Evolutionary conservation across 2,329 filamentous ascomycete species (phyloP).

Genomic region (Aspergillus viridinutans): DNA sequence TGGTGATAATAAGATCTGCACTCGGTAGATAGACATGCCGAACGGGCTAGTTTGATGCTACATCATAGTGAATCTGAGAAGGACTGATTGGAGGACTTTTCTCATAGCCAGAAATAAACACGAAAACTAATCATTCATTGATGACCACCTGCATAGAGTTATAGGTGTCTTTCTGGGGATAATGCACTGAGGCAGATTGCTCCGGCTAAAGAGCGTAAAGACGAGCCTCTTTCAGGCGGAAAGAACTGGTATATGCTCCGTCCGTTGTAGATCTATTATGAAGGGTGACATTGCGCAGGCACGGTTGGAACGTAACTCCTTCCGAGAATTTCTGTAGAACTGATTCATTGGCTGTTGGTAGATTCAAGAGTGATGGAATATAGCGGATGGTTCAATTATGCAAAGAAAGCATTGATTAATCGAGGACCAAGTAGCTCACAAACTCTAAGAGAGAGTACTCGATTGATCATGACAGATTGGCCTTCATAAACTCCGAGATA

Average conservation of each 20-base stretch:
- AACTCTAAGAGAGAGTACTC: not conserved
- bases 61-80: not conserved
- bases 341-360: too few relatives aligned
- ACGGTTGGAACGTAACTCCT: too few relatives aligned
- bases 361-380: not conserved
- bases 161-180: not conserved
- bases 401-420: not conserved
- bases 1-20: not conserved
- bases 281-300: too few relatives aligned
- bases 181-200: not conserved
- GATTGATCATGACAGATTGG: not conserved
- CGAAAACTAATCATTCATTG: not conserved
- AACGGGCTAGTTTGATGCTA: not conserved
- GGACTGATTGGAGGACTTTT: not conserved
- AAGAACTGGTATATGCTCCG: too few relatives aligned
- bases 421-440: not conserved
- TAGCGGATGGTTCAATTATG: too few relatives aligned
- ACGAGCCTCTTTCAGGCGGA: not conserved
- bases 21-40: not conserved
- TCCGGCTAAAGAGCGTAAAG: not conserved
- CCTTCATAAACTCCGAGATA: constrained; percentile 8
- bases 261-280: too few relatives aligned
- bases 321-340: too few relatives aligned
- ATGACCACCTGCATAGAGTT: not conserved
- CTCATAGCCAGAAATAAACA: not conserved